Base-by-base conservation (phyloP, 352 stramenopile genomes). In the Pythium graminicola region DNA sequence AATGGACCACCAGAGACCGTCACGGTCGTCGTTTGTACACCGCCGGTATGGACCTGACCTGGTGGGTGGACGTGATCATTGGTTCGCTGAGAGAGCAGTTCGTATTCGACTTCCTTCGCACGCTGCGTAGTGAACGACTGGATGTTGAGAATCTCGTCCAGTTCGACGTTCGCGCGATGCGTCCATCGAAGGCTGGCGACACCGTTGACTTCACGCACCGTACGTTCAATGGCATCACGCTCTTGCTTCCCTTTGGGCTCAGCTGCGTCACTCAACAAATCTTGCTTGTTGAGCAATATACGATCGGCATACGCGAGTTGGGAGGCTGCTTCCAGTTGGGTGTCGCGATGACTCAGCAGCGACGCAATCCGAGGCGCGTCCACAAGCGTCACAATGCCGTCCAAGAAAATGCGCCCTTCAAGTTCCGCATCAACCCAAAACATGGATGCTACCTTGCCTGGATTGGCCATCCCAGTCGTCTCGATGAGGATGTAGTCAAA, bases 301-400 rank as follows among this genome's bases (percentile, higher is more conserved):
- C 95, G 92, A 73, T 99, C 97, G 0, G 96, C 94, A 78, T 99
- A 99, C 1, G 96, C 97, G 20, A 99, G 74, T 69, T 99, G 97
- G 39, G 98, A 89, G 27, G 89, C 73, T 0, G 95, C 93, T 62
- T 99, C 96, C 17, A 71, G 49, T 26, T 62, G 54, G 4, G 54
- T 62, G 47, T 62, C 54, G 9, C 23, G 28, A 41, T 57, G 46
- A 24, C 27, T 24, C 16, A 62, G 26, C n/a, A 62, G 14, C 20
- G n/a, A 50, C 2, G 29, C n/a, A 19, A 99, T 89, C 28, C 97
- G 70, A 46, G 97, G 97, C 31, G 93, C 85, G 64, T 99, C 97
- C 16, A 98, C 93, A 22, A 99, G 76, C 22, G 97, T 99, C 38
- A 99, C 86, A 35, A 99, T 96, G 50, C 83, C 81, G 57, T 99